Evolutionary conservation across 148 eudicot species (phyloP), one percentile per base, ranked within the genome.

Genomic region (Amaranthus cruentus): DNA sequence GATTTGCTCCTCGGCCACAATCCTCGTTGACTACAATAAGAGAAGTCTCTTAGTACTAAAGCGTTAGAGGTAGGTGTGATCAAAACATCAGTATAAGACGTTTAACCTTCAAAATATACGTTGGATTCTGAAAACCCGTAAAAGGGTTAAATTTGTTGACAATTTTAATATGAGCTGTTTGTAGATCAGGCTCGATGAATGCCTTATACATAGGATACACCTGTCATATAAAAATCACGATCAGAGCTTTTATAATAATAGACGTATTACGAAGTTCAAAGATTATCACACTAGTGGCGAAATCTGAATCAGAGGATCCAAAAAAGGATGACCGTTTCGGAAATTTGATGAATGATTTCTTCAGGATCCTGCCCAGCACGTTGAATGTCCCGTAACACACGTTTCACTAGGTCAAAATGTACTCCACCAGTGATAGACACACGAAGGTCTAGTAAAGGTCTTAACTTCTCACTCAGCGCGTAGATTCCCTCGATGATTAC

Each of bases 161-260:
- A 50, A 94, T 94, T 88, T 88, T 91, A 47, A 94, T 88, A 78
- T 94, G 97, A 49, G 98, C 98, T 44, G 97, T 94, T 76, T 90
- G 86, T 38, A 91, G 88, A 80, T 91, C 97, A 38, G 98, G 98
- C 83, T 94, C 98, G 18, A 94, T 94, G 72, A 94, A 94, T 70
- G 98, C 98, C 81, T 91, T 94, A 84, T 91, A 94, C 97, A 91
- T 94, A 60, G 98, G 98, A 84, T 94, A 94, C 55, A 91, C 97
- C 97, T 94, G 95, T 43, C 73, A 68, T 70, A 42, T 53, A 56
- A 66, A 43, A 57, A 79, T 47, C 66, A 55, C 14, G 11, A 49
- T 78, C 69, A 77, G 79, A 77, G 58, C 56, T 53, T 15, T 43
- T 53, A 38, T 46, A 55, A 51, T 44, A 68, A 72, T 14, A 54